These are phyloP conservation scores for Strobilomyces echinocephalus DNA, from an alignment of 768 basidiomycete genomes.

Conservation along the genomic window DNA sequence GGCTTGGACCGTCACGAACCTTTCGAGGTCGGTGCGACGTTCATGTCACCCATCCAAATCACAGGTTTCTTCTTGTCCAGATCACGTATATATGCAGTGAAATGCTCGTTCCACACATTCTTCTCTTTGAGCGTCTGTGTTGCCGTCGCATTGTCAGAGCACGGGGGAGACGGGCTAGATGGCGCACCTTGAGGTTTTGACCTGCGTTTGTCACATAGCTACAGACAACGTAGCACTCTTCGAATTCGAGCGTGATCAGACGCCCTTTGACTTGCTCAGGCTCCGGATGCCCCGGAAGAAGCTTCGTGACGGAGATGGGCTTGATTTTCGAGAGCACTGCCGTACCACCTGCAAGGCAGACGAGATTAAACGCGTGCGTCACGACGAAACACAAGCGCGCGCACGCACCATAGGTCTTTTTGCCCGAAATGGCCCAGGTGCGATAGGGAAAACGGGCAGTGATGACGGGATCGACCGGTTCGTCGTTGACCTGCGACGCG, in stretches of 20 bases:
- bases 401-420: constrained; percentile 71
- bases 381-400: neutral
- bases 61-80: constrained; percentile 78
- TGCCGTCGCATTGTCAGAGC: neutral
- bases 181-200: constrained; percentile 58
- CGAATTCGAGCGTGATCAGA: constrained; percentile 79
- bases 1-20: constrained; percentile 37
- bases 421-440: constrained; percentile 72
- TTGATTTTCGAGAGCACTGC: constrained; percentile 76
- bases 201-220: constrained; percentile 89
- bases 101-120: constrained; percentile 75
- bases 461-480: constrained; percentile 55
- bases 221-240: constrained; percentile 61
- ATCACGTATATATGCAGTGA: constrained; percentile 64
- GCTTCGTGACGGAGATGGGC: constrained; percentile 58
- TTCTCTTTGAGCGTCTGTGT: constrained; percentile 69
- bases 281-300: constrained; percentile 73
- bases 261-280: constrained; percentile 64
- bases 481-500: constrained; percentile 58
- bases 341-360: constrained; percentile 60
- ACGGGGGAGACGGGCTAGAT: neutral
- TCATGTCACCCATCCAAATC: constrained; percentile 85
- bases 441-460: constrained; percentile 59
- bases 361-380: neutral
- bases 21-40: constrained; percentile 74